These are phyloP conservation scores for Aegilops umbellulata DNA, from an alignment of 176 grass and related monocot species.

Conservation along the genomic window DNA sequence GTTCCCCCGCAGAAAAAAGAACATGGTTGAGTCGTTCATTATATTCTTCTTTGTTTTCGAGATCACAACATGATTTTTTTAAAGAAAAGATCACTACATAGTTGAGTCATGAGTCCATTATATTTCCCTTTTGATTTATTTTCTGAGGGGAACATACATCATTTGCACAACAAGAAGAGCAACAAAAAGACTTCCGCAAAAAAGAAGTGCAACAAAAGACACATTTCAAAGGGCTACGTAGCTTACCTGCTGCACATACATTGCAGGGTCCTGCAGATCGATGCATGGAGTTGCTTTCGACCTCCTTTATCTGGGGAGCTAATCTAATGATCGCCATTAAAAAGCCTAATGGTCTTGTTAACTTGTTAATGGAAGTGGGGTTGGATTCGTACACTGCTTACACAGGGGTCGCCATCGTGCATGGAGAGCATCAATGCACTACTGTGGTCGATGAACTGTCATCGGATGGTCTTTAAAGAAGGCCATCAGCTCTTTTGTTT, in stretches of 20 bases:
- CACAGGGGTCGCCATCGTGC: background rate
- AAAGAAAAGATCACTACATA: too few species aligned
- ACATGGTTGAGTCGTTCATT: background rate
- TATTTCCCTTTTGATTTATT: too few species aligned
- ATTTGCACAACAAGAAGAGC: background rate
- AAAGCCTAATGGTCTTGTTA: background rate
- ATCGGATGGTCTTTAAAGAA: background rate
- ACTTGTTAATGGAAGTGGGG: slow-evolving; percentile 18
- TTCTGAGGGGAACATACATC: background rate
- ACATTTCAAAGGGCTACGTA: background rate
- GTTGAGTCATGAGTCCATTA: too few species aligned
- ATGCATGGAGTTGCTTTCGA: background rate
- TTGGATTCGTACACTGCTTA: background rate
- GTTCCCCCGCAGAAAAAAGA: background rate
- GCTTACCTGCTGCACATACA: background rate
- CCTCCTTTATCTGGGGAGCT: background rate
- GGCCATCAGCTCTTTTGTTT: background rate
- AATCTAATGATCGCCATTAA: background rate
- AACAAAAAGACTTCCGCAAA: too few species aligned
- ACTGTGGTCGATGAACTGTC: background rate
- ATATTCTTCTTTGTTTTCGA: background rate
- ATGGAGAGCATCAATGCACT: background rate
- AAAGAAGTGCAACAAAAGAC: background rate
- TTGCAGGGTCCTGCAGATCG: background rate
- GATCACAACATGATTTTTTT: background rate